phyloP scores from a whole-genome alignment of 352 stramenopile species.

The Globisporangium radiosum region DNA sequence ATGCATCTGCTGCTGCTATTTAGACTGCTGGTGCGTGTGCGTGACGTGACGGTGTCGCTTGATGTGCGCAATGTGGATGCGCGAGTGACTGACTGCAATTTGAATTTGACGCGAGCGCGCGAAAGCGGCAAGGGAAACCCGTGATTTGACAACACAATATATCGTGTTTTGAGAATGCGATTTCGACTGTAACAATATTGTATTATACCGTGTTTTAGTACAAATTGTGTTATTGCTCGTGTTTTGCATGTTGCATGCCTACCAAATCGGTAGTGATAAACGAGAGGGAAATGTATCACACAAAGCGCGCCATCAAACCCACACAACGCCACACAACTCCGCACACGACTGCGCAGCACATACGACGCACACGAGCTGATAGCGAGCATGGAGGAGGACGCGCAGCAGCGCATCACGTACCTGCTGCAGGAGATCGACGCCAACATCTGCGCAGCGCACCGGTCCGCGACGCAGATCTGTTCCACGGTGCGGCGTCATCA shows the following conservation, averaged over 20 bases:
- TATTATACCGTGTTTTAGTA: neutral
- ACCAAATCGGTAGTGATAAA: neutral
- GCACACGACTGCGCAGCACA: neutral
- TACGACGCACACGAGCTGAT: neutral
- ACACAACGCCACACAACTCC: neutral
- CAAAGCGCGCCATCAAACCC: neutral
- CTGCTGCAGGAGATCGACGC: conserved; percentile 81
- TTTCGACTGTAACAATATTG: neutral
- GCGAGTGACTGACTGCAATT: conserved; percentile 1
- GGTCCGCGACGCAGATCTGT: conserved; percentile 72
- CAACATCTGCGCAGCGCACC: conserved; percentile 73
- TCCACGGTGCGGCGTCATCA: conserved; percentile 60
- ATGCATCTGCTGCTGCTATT: neutral
- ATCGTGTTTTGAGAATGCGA: neutral
- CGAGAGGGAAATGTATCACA: neutral
- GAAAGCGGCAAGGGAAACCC: conserved; percentile 8
- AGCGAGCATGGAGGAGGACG: conserved; percentile 60
- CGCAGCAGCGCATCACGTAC: conserved; percentile 78
- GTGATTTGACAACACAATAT: conserved; percentile 2
- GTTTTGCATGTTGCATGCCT: no score
- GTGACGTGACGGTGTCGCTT: neutral
- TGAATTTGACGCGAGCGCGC: conserved; percentile 17
- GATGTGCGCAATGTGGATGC: conserved; percentile 1
- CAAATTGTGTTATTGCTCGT: neutral
- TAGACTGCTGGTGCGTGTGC: neutral